A percentile compares a stretch with the other conserved stretches of the same genome.
phyloP scores from a whole-genome alignment of 371 early-diverging fungal species.

The Apophysomyces sp. region DNA sequence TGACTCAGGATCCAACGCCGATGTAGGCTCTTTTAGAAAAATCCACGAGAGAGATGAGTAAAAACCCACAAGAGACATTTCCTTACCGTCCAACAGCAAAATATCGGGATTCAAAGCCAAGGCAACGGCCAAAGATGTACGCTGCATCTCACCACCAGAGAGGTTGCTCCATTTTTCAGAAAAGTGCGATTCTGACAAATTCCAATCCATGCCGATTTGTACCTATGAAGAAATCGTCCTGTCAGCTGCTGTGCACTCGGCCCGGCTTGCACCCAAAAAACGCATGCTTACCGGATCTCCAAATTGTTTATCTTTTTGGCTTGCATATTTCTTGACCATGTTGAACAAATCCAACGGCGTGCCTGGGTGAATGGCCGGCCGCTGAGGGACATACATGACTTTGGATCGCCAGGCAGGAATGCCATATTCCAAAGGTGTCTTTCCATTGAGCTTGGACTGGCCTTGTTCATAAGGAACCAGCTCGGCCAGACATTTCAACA shows the following conservation, averaged over 20 bases:
- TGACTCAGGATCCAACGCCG: constrained; percentile 80
- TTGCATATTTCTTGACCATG: constrained; percentile 53
- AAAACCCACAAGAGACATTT: background rate
- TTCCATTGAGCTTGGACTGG: constrained; percentile 50
- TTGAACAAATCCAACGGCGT: constrained; percentile 72
- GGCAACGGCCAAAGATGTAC: constrained; percentile 80
- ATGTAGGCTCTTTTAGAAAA: constrained; percentile 72
- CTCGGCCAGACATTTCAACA: constrained; percentile 83
- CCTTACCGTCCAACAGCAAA: constrained; percentile 78
- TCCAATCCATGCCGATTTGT: constrained; percentile 66
- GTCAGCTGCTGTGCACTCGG: background rate
- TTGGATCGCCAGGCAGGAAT: constrained; percentile 76
- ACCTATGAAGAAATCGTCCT: constrained; percentile 20
- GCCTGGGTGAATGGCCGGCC: constrained; percentile 72
- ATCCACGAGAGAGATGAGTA: background rate
- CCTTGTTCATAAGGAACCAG: constrained; percentile 70
- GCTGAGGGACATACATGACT: constrained; percentile 87
- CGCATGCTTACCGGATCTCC: constrained; percentile 57
- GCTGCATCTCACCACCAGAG: constrained; percentile 90
- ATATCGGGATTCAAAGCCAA: constrained; percentile 79
- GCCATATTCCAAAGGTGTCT: constrained; percentile 61
- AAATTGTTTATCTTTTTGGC: constrained; percentile 48
- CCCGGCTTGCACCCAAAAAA: background rate
- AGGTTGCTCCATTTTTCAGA: constrained; percentile 72
- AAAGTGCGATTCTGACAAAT: constrained; percentile 68